phyloP scores from a whole-genome alignment of 2,329 filamentous ascomycete genomes.

The Alternaria metachromatica region DNA sequence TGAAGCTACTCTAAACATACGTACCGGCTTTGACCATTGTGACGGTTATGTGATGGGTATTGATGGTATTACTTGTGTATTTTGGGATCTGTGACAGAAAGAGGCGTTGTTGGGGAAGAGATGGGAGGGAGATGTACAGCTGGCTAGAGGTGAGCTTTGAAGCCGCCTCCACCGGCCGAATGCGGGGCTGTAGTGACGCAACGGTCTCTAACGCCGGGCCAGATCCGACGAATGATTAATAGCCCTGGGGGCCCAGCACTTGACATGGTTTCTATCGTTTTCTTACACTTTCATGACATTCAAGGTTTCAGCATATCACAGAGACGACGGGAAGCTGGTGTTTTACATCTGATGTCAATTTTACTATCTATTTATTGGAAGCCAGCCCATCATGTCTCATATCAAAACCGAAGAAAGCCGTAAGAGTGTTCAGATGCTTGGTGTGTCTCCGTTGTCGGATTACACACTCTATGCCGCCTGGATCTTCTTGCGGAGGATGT shows the following conservation, averaged over 20 bases:
- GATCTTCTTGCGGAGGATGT: constrained; percentile 88
- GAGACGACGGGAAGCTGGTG: background rate
- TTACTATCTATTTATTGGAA: constrained; percentile 21
- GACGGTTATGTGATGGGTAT: constrained; percentile 56
- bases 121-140: constrained; percentile 1
- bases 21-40: constrained; percentile 99
- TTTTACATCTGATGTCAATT: constrained; percentile 22
- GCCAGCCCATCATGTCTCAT: constrained; percentile 6
- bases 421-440: constrained; percentile 29
- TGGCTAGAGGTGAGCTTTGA: constrained; percentile 28
- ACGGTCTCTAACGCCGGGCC: constrained; percentile 22
- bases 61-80: constrained; percentile 19
- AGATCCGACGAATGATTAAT: constrained; percentile 41
- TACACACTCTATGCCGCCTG: constrained; percentile 38
- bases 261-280: background rate
- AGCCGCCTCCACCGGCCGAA: constrained; percentile 4
- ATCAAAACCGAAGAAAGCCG: constrained; percentile 11
- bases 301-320: background rate
- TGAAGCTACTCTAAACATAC: constrained; percentile 48
- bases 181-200: constrained; percentile 47
- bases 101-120: constrained; percentile 13
- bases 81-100: constrained; percentile 12
- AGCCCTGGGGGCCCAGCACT: background rate
- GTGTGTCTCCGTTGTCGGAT: constrained; percentile 36
- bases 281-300: constrained; percentile 7